A percentile compares a stretch with the other conserved stretches of the same genome.
phyloP scores from a whole-genome alignment of 257 asterid species.

The Verbena officinalis region DNA sequence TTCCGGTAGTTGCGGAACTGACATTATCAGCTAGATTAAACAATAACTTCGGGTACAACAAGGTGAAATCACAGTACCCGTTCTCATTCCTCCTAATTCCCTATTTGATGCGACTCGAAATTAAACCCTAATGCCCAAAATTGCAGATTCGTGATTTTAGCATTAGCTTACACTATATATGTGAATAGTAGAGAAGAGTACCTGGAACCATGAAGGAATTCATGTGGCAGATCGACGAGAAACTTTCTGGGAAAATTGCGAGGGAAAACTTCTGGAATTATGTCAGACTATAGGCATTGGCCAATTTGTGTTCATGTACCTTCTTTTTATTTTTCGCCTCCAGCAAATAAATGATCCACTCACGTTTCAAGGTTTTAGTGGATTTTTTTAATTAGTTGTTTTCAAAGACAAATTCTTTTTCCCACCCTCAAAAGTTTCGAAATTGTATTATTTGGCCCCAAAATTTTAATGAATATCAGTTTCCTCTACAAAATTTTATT shows the following conservation, averaged over 20 bases:
- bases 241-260: not conserved
- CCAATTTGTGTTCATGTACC: no score
- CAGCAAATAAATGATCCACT: no score
- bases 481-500: not conserved
- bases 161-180: not conserved
- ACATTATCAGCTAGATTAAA: not conserved
- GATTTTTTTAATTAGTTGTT: no score
- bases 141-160: not conserved
- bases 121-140: not conserved
- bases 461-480: not conserved
- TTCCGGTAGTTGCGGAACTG: no score
- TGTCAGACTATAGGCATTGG: no score
- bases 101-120: not conserved
- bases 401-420: no score
- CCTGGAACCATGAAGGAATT: not conserved
- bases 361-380: no score
- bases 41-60: not conserved
- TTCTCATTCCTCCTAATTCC: not conserved
- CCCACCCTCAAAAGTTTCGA: not conserved
- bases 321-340: no score
- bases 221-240: not conserved
- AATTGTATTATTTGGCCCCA: not conserved
- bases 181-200: not conserved
- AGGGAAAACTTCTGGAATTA: not conserved
- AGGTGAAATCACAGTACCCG: no score